These are phyloP conservation scores for Pneumocystis jirovecii DNA, from an alignment of 1,139 yeast genomes.

Conservation along the genomic window DNA sequence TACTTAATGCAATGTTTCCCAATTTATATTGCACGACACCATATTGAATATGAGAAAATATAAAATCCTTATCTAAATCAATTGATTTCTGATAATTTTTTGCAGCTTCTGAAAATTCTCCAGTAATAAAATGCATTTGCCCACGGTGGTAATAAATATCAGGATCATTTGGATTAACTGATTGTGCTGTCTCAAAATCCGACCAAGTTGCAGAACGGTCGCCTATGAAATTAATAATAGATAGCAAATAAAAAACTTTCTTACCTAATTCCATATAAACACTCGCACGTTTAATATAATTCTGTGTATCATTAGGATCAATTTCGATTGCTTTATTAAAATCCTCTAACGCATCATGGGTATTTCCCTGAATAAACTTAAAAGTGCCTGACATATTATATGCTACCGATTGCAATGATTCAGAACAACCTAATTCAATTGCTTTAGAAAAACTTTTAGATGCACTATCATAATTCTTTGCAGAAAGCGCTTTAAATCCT, in stretches of 20 bases:
- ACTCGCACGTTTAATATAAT: constrained; percentile 72
- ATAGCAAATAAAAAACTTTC: not conserved
- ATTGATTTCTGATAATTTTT: constrained; percentile 63
- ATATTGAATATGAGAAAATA: constrained; percentile 77
- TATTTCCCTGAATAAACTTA: constrained; percentile 66
- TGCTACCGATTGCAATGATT: constrained; percentile 38
- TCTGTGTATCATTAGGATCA: constrained; percentile 56
- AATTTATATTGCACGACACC: constrained; percentile 86
- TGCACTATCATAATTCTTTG: constrained; percentile 61
- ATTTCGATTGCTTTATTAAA: constrained; percentile 51
- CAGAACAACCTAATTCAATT: constrained; percentile 25
- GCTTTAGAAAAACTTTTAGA: constrained; percentile 57
- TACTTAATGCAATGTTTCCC: constrained; percentile 47
- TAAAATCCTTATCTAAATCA: constrained; percentile 56
- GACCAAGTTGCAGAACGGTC: constrained; percentile 44
- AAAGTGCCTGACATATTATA: constrained; percentile 73
- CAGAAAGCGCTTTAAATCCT: constrained; percentile 49
- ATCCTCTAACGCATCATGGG: constrained; percentile 43
- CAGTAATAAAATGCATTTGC: constrained; percentile 72
- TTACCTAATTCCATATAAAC: constrained; percentile 55
- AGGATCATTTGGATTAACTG: constrained; percentile 53
- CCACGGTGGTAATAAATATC: constrained; percentile 91
- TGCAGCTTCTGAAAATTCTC: constrained; percentile 60
- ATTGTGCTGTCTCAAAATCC: constrained; percentile 61
- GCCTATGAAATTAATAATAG: constrained; percentile 15